Conservation (phyloP, 2,329 filamentous ascomycete genomes). For the Cordyceps farinosa region DNA sequence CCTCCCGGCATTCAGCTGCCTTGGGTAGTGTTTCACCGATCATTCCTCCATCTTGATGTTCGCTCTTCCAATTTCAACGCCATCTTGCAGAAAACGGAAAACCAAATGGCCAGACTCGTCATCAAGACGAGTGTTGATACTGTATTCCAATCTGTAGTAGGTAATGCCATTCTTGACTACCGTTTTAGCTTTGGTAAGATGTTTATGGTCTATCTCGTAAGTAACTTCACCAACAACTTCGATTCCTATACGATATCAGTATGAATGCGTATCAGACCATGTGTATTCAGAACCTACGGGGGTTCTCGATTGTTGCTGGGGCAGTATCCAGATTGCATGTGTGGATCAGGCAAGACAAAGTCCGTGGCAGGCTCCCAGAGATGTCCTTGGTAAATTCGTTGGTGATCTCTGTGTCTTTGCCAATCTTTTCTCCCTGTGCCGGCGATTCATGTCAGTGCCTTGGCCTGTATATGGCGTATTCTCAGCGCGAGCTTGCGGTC, state of each 20-base stretch:
- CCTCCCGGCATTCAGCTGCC: no score
- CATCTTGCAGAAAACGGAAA: background rate
- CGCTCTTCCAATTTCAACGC: background rate
- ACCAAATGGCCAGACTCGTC: background rate
- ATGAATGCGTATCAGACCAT: no score
- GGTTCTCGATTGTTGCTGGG: background rate
- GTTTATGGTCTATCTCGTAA: background rate
- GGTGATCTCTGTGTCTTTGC: background rate
- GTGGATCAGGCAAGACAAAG: background rate
- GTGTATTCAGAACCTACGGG: background rate
- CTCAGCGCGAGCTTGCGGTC: no score
- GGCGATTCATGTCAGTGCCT: background rate
- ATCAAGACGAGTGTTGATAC: background rate
- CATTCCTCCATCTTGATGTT: background rate
- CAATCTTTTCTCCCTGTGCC: background rate
- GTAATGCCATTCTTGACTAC: background rate
- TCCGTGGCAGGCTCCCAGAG: background rate
- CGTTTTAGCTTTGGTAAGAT: background rate
- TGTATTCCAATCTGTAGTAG: background rate
- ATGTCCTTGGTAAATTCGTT: no score
- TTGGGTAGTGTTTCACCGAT: no score
- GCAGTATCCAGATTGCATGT: background rate
- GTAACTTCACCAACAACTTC: background rate
- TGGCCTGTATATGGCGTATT: no score
- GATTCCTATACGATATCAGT: background rate